Conservation (phyloP, 2,329 filamentous ascomycete species). For the Coniella lustricola region DNA sequence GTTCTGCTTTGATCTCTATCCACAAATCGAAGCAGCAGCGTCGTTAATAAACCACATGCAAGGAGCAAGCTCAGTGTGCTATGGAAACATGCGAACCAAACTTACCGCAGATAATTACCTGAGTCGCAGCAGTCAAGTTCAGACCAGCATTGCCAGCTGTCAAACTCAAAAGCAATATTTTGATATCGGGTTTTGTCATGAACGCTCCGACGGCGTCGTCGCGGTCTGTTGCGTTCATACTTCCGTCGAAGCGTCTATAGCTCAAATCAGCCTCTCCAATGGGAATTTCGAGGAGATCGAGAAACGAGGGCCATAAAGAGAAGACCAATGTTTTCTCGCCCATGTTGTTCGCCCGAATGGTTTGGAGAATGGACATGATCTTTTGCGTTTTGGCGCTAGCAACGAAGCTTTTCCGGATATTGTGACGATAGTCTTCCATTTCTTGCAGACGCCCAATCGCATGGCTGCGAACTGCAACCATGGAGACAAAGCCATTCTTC, state of each 20-base stretch:
- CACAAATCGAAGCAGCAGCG: too few species aligned
- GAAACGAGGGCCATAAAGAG: constrained; percentile 27
- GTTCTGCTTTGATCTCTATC: too few species aligned
- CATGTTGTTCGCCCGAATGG: constrained; percentile 20
- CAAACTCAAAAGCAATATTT: constrained; percentile 66
- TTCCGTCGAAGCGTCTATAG: constrained; percentile 26
- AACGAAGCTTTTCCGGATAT: constrained; percentile 23
- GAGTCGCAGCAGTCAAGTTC: constrained; percentile 71
- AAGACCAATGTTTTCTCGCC: constrained; percentile 27
- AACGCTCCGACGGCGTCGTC: constrained; percentile 60
- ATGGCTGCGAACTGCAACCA: constrained; percentile 22
- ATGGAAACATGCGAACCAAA: not conserved
- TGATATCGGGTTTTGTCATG: constrained; percentile 39
- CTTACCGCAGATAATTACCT: constrained; percentile 64
- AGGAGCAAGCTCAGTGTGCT: too few species aligned
- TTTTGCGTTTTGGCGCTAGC: constrained; percentile 27
- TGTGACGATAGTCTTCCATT: constrained; percentile 22
- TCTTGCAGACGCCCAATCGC: constrained; percentile 20
- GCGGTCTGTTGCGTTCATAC: constrained; percentile 31
- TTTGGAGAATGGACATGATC: constrained; percentile 24
- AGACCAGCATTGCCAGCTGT: constrained; percentile 76
- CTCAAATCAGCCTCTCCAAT: constrained; percentile 21
- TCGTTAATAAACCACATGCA: too few species aligned
- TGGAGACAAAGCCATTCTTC: too few species aligned
- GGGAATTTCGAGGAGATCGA: constrained; percentile 27